phyloP scores from a whole-genome alignment of 257 asterid species.

The Przewalskia tangutica region DNA sequence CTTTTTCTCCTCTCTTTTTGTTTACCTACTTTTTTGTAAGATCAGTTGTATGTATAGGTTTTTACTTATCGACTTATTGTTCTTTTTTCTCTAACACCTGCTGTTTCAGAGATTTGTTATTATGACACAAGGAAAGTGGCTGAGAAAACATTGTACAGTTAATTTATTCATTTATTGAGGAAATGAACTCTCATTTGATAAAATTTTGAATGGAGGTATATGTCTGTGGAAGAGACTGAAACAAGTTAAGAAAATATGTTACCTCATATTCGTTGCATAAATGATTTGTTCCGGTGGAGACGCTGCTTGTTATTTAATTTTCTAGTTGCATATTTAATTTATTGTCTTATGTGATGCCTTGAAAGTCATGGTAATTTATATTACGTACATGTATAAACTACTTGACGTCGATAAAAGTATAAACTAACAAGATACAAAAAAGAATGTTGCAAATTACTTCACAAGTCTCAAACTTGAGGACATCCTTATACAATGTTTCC shows the following conservation, averaged over 20 bases:
- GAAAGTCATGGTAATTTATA: too few species aligned
- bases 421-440: too few species aligned
- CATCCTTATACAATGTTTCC: not conserved
- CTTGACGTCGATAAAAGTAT: too few species aligned
- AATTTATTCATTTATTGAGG: constrained; percentile 19
- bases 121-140: constrained; percentile 8
- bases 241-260: not conserved
- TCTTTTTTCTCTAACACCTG: not conserved
- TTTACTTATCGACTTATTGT: constrained; percentile 18
- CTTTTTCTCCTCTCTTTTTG: not conserved
- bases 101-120: constrained; percentile 7
- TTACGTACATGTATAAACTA: too few species aligned
- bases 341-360: too few species aligned
- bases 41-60: constrained; percentile 34
- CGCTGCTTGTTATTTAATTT: too few species aligned
- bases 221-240: not conserved
- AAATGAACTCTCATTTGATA: not conserved
- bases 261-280: not conserved
- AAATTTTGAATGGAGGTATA: not conserved
- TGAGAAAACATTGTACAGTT: constrained; percentile 40
- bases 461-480: too few species aligned
- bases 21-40: constrained; percentile 5
- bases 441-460: too few species aligned
- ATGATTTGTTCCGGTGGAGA: too few species aligned
- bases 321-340: too few species aligned